Evolutionary conservation across 768 basidiomycete genomes (phyloP).

Genomic region (Rhizopogon vesiculosus): DNA sequence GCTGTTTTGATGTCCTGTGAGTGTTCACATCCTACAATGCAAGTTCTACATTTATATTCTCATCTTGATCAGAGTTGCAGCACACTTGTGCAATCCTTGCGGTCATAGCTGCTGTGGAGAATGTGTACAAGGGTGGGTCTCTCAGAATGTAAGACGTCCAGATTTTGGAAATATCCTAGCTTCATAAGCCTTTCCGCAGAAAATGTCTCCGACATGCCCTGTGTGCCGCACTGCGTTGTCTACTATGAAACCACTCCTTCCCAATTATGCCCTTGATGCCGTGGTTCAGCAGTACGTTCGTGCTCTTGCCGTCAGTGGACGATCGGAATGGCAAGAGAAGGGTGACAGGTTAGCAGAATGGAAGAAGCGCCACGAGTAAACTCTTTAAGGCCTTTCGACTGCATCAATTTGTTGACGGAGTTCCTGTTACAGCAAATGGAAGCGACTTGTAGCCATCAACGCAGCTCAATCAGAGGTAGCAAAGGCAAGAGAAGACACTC

Average conservation of each 20-base stretch:
- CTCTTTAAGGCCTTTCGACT: conserved; percentile 3
- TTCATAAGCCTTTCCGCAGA: conserved; percentile 19
- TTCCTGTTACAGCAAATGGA: conserved; percentile 25
- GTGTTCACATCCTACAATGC: conserved; percentile 16
- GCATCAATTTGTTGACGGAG: background rate
- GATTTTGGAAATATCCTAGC: background rate
- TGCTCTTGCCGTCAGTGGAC: conserved; percentile 40
- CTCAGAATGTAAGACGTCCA: conserved; percentile 38
- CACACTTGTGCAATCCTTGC: conserved; percentile 65
- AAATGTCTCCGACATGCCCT: conserved; percentile 47
- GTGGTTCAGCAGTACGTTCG: conserved; percentile 55
- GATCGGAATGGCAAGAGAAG: conserved; percentile 46
- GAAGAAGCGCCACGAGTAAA: conserved; percentile 51
- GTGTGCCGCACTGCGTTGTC: conserved; percentile 51
- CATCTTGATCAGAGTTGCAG: conserved; percentile 42
- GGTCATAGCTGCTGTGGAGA: conserved; percentile 71
- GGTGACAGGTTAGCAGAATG: conserved; percentile 50
- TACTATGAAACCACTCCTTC: conserved; percentile 43
- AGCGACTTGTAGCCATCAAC: background rate
- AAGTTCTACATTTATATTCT: conserved; percentile 1
- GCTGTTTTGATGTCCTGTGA: conserved; percentile 71
- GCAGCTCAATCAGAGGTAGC: conserved; percentile 11
- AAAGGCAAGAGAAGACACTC: conserved; percentile 11
- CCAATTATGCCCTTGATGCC: conserved; percentile 61
- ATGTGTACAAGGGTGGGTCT: conserved; percentile 60